Evolutionary conservation across 306 rosid species (phyloP).

Genomic region (Citrullus mucosospermus): DNA sequence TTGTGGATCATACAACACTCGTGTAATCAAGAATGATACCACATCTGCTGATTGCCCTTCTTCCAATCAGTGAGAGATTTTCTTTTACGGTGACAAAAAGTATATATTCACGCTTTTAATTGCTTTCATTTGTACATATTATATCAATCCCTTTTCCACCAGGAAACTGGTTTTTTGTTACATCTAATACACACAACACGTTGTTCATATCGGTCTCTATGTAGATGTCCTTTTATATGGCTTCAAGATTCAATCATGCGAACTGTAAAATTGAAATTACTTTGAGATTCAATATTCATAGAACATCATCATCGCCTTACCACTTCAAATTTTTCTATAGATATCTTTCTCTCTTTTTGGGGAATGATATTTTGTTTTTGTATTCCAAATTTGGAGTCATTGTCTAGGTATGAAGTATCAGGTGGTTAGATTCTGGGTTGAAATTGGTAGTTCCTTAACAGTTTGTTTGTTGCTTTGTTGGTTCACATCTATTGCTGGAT

Average conservation of each 20-base stretch:
- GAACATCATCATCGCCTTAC: neutral
- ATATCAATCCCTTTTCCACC: slow-evolving; percentile 25
- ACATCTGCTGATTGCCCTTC: slow-evolving; percentile 36
- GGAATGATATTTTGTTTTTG: too few relatives aligned
- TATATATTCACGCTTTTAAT: slow-evolving; percentile 10
- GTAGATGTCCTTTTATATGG: neutral
- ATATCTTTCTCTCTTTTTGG: neutral
- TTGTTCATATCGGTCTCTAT: slow-evolving; percentile 1
- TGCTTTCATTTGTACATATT: slow-evolving; percentile 35
- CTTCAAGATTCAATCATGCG: neutral
- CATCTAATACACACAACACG: slow-evolving; percentile 13
- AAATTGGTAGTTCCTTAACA: neutral
- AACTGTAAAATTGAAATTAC: neutral
- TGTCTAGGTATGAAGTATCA: neutral
- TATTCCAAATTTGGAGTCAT: neutral
- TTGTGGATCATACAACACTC: slow-evolving; percentile 90
- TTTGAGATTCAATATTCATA: neutral
- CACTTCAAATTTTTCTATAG: neutral
- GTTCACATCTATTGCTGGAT: too few relatives aligned
- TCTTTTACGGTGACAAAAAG: neutral
- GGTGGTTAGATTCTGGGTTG: neutral
- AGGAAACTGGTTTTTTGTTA: slow-evolving; percentile 17
- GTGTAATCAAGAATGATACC: slow-evolving; percentile 69
- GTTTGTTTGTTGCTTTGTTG: neutral
- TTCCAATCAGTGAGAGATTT: slow-evolving; percentile 16